Base-by-base conservation (phyloP, 2,329 filamentous ascomycete genomes). In the Simplicillium sp. region DNA sequence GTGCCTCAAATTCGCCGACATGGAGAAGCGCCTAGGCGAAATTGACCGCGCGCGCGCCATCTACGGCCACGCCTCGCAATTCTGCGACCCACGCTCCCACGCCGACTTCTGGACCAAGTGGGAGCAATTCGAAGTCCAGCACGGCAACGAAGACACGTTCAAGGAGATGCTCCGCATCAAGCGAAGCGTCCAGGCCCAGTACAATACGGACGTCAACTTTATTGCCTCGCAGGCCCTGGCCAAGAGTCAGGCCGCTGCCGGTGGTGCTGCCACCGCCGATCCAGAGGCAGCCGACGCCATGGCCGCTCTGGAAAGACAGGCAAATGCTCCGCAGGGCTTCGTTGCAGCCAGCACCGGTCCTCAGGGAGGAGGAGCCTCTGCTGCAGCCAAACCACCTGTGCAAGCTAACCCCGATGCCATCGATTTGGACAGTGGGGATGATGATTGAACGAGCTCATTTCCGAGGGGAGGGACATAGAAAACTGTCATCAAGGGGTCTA, bases 111-210 rank as follows among this genome's bases (percentile, higher is more conserved):
- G 94, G 94, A 75, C 81, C 52, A 94, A 90, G 60, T 98, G 92
- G 92, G 92, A 98, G 62, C 75, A 81, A 41, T 98, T 98, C 61
- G 94, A 98, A 64, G 88, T 97, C 16, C 85, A 94, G 59, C 92
- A 98, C 57, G 92, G 92, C 49, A 98, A 98, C 64, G 94, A 98
- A 61, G 92, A 98, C 60, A 98, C 94, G 0, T 98, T 94, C 73
- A 96, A 95, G 68, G 92, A 98, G 60, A 98, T 98, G 92, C 72
- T 97, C 47, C 82, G 92, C 25, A 88, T 98, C 70, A 98, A 97
- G 73, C 75, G 92, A 58, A 95, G 87, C 62, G 92, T 98, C 11
- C 88, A 96, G 62, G 90, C 92, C 40, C 87, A 96, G 66, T 98
- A 94, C 72, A 97, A 97, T 57, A 98, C 94, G 35, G 92, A 98